A percentile compares a stretch with the other conserved stretches of the same genome.
These are phyloP conservation scores for Metschnikowia corniflorae DNA, from an alignment of 805 yeast genomes.

Conservation along the genomic window DNA sequence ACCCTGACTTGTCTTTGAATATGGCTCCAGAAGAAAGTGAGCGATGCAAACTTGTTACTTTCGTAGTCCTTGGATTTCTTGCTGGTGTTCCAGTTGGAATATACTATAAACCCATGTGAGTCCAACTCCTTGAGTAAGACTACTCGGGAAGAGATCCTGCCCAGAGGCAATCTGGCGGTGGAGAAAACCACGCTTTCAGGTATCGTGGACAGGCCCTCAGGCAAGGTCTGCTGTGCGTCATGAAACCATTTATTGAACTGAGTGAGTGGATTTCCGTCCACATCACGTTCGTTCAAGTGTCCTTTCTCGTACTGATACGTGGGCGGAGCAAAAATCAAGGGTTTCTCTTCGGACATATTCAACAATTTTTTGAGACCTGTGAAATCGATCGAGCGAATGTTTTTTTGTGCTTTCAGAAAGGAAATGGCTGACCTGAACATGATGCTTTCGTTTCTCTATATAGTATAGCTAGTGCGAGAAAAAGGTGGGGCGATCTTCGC, in stretches of 20 bases:
- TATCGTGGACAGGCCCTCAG: constrained; percentile 45
- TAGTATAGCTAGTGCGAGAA: too few species aligned
- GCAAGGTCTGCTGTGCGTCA: constrained; percentile 56
- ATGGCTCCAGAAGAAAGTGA: constrained; percentile 90
- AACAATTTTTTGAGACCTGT: too few species aligned
- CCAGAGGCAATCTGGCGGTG: constrained; percentile 84
- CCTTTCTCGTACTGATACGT: constrained; percentile 83
- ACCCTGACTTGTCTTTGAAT: constrained; percentile 90
- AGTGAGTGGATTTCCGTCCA: constrained; percentile 58
- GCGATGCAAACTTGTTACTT: constrained; percentile 74
- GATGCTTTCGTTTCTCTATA: too few species aligned
- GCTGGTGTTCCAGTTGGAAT: constrained; percentile 88
- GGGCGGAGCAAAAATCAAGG: constrained; percentile 68
- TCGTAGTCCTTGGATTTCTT: constrained; percentile 72
- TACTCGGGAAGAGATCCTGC: constrained; percentile 82
- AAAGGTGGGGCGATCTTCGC: too few species aligned
- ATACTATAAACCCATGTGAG: constrained; percentile 75
- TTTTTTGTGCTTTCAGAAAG: too few species aligned
- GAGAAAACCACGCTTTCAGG: constrained; percentile 89
- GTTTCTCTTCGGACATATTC: constrained; percentile 18
- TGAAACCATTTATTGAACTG: constrained; percentile 86
- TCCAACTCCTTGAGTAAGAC: constrained; percentile 90
- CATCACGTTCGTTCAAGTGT: constrained; percentile 51
- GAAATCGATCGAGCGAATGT: too few species aligned
- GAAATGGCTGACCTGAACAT: too few species aligned